Conservation (phyloP, 2,329 filamentous ascomycete genomes). For the Thelonectria olida region DNA sequence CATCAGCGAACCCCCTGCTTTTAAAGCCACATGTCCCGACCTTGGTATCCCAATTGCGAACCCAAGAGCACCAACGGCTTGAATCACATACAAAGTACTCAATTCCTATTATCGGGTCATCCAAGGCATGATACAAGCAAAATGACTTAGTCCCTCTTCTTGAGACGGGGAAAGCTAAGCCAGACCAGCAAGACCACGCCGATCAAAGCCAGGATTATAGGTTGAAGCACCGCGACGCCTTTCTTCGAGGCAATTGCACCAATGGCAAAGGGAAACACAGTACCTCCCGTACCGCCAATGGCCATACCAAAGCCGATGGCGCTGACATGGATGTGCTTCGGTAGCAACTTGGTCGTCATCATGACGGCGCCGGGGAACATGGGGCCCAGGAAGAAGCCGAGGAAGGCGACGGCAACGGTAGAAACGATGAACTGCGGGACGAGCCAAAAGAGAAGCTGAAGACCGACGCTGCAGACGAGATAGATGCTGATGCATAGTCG, state of each 20-base stretch:
- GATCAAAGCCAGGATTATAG: slow-evolving; percentile 57
- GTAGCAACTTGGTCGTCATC: slow-evolving; percentile 75
- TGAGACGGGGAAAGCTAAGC: slow-evolving; percentile 47
- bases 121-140: not conserved
- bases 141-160: slow-evolving; percentile 41
- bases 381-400: slow-evolving; percentile 80
- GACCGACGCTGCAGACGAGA: slow-evolving; percentile 65
- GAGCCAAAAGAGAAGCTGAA: slow-evolving; percentile 67
- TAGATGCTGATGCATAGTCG: slow-evolving; percentile 68
- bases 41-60: no score
- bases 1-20: no score
- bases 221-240: slow-evolving; percentile 60
- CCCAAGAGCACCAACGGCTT: no score
- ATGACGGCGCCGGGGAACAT: slow-evolving; percentile 78
- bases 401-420: slow-evolving; percentile 70
- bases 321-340: slow-evolving; percentile 74
- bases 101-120: not conserved
- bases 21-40: no score
- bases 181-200: slow-evolving; percentile 45
- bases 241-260: slow-evolving; percentile 66
- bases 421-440: slow-evolving; percentile 68
- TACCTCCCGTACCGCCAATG: slow-evolving; percentile 75
- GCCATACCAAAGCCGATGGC: slow-evolving; percentile 79
- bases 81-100: no score
- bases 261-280: slow-evolving; percentile 68